phyloP scores from a whole-genome alignment of 2,329 filamentous ascomycete species.

The Trichoderma semiorbis region DNA sequence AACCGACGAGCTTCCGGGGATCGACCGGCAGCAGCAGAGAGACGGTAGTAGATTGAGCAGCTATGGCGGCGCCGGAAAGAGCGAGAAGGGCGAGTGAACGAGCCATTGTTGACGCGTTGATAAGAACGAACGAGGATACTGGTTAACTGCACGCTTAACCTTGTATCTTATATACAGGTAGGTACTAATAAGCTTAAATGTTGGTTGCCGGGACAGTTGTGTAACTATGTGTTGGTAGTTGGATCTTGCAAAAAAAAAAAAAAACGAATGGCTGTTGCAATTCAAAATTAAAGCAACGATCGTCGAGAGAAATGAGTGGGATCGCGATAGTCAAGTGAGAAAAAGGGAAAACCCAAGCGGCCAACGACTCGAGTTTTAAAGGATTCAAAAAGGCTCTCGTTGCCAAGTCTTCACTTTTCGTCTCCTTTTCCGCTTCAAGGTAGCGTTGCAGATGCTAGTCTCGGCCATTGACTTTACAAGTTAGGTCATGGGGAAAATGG shows the following conservation, averaged over 20 bases:
- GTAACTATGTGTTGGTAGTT: not conserved
- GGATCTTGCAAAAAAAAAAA: not conserved
- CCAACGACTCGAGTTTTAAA: not conserved
- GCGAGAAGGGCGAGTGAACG: conserved; percentile 28
- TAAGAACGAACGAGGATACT: not conserved
- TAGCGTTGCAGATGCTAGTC: not conserved
- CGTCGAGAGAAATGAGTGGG: not conserved
- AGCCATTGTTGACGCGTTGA: conserved; percentile 1
- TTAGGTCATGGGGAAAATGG: not conserved
- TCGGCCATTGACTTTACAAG: conserved; percentile 10
- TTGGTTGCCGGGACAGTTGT: not conserved
- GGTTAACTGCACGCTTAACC: not conserved
- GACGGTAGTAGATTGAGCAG: conserved; percentile 29
- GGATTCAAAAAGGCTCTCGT: not conserved
- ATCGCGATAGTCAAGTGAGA: not conserved
- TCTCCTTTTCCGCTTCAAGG: not conserved
- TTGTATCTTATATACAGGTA: not conserved
- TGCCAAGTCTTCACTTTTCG: not conserved
- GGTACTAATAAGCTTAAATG: not conserved
- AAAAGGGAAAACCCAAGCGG: not conserved
- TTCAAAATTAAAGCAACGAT: not conserved
- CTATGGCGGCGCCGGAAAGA: conserved; percentile 24
- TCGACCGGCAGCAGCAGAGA: conserved; percentile 29
- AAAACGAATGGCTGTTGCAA: not conserved
- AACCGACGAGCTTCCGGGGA: conserved; percentile 21